Evolutionary conservation across 2,329 filamentous ascomycete species (phyloP), one percentile per base, ranked within the genome.

Genomic region (Trichoderma atroviride): DNA sequence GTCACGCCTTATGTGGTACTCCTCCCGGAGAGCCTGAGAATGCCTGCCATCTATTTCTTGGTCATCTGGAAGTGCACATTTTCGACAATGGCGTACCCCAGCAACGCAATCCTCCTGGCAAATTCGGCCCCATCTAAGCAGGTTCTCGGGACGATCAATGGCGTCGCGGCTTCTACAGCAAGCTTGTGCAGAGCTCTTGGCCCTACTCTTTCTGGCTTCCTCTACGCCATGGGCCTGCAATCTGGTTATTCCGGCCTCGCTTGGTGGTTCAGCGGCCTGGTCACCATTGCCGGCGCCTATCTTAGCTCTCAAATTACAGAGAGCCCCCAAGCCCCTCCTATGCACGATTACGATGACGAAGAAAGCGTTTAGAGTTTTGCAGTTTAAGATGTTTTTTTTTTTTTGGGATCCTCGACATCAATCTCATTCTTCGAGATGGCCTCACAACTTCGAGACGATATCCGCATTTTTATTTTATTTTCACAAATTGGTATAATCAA

Each of bases 21-120:
- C 7, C 86, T 97, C 0, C 95, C 96, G 0, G 84, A 89, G 19
- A 81, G 82, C 35, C 80, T 93, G 52, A 90, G 92, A 71, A 91
- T 92, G 82, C 82, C 89, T 2, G 92, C 91, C 29, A 89, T 97
- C 62, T 95, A 94, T 76, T 75, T 89, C 9, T 84, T 95, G 29
- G 86, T 98, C 13, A 86, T 97, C 73, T 93, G 92, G 90, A 98
- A 97, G 81, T 97, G 96, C 77, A 96, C 93, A 0, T 94, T 96
- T 75, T 90, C 95, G 74, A 94, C 93, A 57, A 90, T 97, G 80
- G 91, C 94, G 0, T 98, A 97, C 79, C 96, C 96, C 13, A 92
- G 92, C 75, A 94, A 94, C 73, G 91, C 91, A 13, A 96, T 98
- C 69, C 88, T 99, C 69, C 87, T 97, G 35, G 92, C 93, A 70